These are phyloP conservation scores for Podaxis rugospora DNA, from an alignment of 768 basidiomycete genomes.

Conservation along the genomic window DNA sequence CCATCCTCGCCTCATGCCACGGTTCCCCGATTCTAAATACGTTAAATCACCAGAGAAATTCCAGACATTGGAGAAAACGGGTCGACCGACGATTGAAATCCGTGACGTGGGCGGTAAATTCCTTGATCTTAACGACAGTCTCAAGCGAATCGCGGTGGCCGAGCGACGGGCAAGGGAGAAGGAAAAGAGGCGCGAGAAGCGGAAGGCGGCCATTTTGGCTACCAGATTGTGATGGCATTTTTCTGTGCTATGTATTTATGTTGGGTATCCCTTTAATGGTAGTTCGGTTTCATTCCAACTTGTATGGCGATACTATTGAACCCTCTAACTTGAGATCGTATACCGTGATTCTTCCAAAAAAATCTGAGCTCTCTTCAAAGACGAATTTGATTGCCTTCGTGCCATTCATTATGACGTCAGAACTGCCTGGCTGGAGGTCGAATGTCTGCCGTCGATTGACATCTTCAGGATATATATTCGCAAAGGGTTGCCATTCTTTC, in stretches of 20 bases:
- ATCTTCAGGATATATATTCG: slow-evolving; percentile 72
- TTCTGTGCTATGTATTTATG: slow-evolving; percentile 6
- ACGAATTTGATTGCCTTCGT: slow-evolving; percentile 55
- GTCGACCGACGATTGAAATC: slow-evolving; percentile 59
- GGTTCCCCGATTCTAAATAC: slow-evolving; percentile 29
- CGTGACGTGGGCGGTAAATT: slow-evolving; percentile 74
- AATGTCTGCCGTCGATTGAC: slow-evolving; percentile 73
- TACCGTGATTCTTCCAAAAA: slow-evolving; percentile 76
- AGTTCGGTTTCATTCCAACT: neutral
- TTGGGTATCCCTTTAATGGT: slow-evolving; percentile 2
- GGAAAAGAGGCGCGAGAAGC: slow-evolving; percentile 21
- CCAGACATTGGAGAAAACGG: slow-evolving; percentile 33
- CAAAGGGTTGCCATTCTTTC: slow-evolving; percentile 46
- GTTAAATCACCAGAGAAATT: slow-evolving; percentile 33
- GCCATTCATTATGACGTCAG: slow-evolving; percentile 21
- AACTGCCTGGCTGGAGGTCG: slow-evolving; percentile 34
- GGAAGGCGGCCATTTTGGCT: slow-evolving; percentile 9
- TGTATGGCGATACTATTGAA: slow-evolving; percentile 8
- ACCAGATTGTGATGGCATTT: neutral
- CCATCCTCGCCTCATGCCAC: slow-evolving; percentile 34
- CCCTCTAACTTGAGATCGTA: slow-evolving; percentile 57
- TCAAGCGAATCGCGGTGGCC: slow-evolving; percentile 44
- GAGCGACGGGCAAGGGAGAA: slow-evolving; percentile 38
- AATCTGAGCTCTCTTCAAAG: slow-evolving; percentile 81
- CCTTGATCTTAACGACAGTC: slow-evolving; percentile 50